Percentiles rank a stretch among this genome's conserved stretches.
Evolutionary conservation across 176 grass and related monocot species (phyloP).

Genomic region (Tillandsia fasciculata): DNA sequence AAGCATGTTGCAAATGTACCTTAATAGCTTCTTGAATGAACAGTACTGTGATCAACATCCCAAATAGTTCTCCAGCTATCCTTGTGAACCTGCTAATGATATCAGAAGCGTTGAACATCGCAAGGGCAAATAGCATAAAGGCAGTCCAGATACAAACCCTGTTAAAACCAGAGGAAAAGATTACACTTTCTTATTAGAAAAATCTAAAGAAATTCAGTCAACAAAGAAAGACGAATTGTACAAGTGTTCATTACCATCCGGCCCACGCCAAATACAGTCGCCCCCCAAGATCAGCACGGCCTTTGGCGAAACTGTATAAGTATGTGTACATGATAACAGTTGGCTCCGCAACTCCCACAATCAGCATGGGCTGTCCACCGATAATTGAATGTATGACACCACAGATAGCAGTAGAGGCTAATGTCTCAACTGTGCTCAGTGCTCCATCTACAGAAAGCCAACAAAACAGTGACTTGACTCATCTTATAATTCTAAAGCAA

Average conservation of each 20-base stretch:
- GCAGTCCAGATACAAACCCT: slow-evolving; percentile 98
- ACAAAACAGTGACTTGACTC: not conserved
- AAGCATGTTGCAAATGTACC: slow-evolving; percentile 17
- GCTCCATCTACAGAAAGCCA: slow-evolving; percentile 41
- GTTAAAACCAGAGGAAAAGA: slow-evolving; percentile 19
- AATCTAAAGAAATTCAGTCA: slow-evolving; percentile 5
- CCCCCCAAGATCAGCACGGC: slow-evolving; percentile 37
- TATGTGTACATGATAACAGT: slow-evolving; percentile 97
- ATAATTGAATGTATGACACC: slow-evolving; percentile 79
- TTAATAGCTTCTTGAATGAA: slow-evolving; percentile 90
- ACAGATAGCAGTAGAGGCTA: slow-evolving; percentile 85
- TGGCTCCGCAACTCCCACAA: slow-evolving; percentile 91
- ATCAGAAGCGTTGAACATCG: slow-evolving; percentile 71
- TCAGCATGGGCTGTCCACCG: slow-evolving; percentile 79
- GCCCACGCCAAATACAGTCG: slow-evolving; percentile 83
- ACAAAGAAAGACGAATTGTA: slow-evolving; percentile 1
- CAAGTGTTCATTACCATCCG: slow-evolving; percentile 52
- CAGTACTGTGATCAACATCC: slow-evolving; percentile 88
- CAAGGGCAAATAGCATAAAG: slow-evolving; percentile 60
- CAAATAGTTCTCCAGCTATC: slow-evolving; percentile 89
- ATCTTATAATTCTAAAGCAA: slow-evolving; percentile 2
- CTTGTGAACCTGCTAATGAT: slow-evolving; percentile 92
- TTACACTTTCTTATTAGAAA: slow-evolving; percentile 5
- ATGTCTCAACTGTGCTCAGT: slow-evolving; percentile 68
- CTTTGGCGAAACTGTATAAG: slow-evolving; percentile 71